Base-by-base conservation (phyloP, 345 rosid genomes). In the Salix arbutifolia region DNA sequence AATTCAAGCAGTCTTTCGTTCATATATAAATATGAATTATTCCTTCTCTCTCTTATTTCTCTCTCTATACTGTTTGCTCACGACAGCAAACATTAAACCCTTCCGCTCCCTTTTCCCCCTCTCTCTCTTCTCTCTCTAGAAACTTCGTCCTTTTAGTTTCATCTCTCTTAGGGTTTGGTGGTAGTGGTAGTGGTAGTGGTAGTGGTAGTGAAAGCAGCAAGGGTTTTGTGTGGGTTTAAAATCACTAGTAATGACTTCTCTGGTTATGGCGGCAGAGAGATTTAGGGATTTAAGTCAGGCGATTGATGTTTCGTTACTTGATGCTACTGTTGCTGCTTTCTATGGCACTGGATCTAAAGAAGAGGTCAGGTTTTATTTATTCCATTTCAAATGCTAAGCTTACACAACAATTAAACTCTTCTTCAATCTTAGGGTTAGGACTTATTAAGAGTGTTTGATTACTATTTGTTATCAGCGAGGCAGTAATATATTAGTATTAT, bases 331-430 rank as follows among this genome's bases (percentile, higher is more conserved):
- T 74, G 93, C 97, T 60, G 99, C 99, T 76, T 96, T 96, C 88
- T 96, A 94, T n/a, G 99, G 97, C 83, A 96, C 99, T 77, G 98
- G 99, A 96, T 96, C 99, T 84, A 96, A 96, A 68, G 97, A 94
- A 64, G 99, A 96, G 98, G 99, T 96, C 33, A 18, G 81, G 42
- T 11, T 19, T 44, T 33, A 2, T 40, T 71, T 61, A 37, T 65
- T 50, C 60, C 25, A 17, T 69, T 38, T 19, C 28, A 58, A 58
- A 58, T 58, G 64, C 26, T 25, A 58, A 10, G 64, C 64, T 25
- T n/a, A n/a, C 23, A 58, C 23, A 58, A 23, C 28, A n/a, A 58
- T 23, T 58, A 5, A n/a, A 23, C 6, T 58, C 64, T 23, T 58
- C 28, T 58, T 69, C 14, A 69, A 16, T 69, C 53, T 28, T 13